These are phyloP conservation scores for Zopfia rhizophila DNA, from an alignment of 2,329 filamentous ascomycete genomes.

Conservation along the genomic window DNA sequence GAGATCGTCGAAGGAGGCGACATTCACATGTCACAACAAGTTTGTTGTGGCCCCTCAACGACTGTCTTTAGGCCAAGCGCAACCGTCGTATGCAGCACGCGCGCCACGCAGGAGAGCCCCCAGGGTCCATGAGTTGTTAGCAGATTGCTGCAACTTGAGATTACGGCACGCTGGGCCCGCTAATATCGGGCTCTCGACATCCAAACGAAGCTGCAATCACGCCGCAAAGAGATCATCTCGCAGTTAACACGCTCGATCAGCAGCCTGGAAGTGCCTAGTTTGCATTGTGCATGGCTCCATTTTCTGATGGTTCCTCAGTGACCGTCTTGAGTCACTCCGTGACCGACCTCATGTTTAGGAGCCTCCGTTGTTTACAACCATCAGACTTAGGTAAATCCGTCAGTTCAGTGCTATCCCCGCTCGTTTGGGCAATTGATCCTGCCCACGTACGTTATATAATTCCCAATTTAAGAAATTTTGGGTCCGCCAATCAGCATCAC, in stretches of 20 bases:
- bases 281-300: no score
- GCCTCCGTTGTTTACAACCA: no score
- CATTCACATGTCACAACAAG: constrained; percentile 12
- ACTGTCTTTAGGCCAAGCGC: constrained; percentile 10
- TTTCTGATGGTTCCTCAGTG: no score
- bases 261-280: no score
- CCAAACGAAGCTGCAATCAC: no score
- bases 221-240: constrained; percentile 6
- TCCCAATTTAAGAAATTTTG: constrained; percentile 30
- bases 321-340: no score
- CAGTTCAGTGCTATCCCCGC: neutral
- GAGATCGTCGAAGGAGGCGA: neutral
- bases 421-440: constrained; percentile 24
- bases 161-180: no score
- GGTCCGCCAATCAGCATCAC: constrained; percentile 30
- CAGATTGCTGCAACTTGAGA: constrained; percentile 19
- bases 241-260: neutral
- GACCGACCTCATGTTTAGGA: no score
- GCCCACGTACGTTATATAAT: constrained; percentile 26
- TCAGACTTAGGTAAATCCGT: no score
- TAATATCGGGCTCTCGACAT: neutral
- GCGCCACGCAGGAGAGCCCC: constrained; percentile 12
- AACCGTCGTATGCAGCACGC: constrained; percentile 1
- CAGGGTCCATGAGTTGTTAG: constrained; percentile 13
- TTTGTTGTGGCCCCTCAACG: neutral